A percentile compares a stretch with the other conserved stretches of the same genome.
Evolutionary conservation across 345 rosid species (phyloP).

Genomic region (Eucalyptus pauciflora): DNA sequence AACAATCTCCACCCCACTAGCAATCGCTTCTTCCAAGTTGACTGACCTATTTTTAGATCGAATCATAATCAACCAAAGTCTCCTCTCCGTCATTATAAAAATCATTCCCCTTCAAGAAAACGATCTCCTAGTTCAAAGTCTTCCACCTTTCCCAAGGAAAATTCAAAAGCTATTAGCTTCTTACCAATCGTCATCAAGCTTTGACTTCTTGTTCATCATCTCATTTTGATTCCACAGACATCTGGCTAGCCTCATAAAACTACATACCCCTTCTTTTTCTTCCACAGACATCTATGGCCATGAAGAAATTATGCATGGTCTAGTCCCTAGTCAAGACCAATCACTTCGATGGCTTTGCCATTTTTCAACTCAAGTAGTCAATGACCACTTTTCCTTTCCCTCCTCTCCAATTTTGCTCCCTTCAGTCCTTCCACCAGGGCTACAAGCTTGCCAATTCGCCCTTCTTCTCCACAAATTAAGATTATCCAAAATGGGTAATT

Average conservation of each 20-base stretch:
- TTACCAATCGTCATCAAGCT: background rate
- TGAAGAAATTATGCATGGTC: background rate
- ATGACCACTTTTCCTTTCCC: background rate
- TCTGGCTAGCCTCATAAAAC: background rate
- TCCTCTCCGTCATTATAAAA: background rate
- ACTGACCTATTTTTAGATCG: background rate
- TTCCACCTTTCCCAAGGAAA: background rate
- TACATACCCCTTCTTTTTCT: background rate
- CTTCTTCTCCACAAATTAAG: background rate
- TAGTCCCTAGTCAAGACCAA: background rate
- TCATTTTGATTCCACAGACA: background rate
- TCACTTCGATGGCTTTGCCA: background rate
- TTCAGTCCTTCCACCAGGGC: background rate
- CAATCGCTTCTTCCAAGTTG: background rate
- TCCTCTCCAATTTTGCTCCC: background rate
- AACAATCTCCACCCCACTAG: background rate
- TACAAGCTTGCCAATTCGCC: background rate
- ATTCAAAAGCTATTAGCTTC: background rate
- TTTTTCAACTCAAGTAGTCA: background rate
- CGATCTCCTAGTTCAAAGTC: background rate
- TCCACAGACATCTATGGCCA: background rate
- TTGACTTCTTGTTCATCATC: background rate
- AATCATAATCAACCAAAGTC: background rate
- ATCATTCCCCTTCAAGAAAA: background rate
- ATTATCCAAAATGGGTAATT: background rate